phyloP scores from a whole-genome alignment of 805 yeast genomes.

The Sugiyamaella floridensis region DNA sequence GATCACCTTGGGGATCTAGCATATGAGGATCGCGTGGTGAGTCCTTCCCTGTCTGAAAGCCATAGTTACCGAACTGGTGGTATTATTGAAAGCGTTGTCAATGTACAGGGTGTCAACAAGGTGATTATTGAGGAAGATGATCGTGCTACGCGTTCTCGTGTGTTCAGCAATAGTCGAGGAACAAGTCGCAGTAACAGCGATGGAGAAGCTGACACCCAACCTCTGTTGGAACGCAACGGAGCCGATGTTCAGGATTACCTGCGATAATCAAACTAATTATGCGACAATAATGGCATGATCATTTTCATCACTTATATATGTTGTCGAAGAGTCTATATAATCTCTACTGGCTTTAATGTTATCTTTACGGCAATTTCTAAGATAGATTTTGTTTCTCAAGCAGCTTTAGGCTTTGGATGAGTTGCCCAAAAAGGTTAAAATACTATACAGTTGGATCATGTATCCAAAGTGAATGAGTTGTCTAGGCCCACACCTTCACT shows the following conservation, averaged over 20 bases:
- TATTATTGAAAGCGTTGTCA: conserved; percentile 74
- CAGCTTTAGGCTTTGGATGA: no score
- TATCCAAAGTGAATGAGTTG: neutral
- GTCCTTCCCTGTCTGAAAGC: conserved; percentile 16
- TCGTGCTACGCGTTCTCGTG: neutral
- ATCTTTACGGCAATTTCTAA: no score
- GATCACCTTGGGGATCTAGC: conserved; percentile 12
- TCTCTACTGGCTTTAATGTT: no score
- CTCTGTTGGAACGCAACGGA: neutral
- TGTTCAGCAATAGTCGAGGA: neutral
- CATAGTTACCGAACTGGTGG: conserved; percentile 43
- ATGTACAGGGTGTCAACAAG: conserved; percentile 75
- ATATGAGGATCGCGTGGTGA: conserved; percentile 13
- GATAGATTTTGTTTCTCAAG: neutral
- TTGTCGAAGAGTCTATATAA: no score
- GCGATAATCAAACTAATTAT: neutral
- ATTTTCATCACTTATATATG: neutral
- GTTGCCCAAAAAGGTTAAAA: neutral
- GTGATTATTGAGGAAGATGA: conserved; percentile 63
- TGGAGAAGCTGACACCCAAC: neutral
- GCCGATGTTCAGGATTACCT: neutral
- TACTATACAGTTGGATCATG: neutral
- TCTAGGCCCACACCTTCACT: conserved; percentile 47
- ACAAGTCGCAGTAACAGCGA: neutral
- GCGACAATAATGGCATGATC: neutral